phyloP scores from a whole-genome alignment of 1,139 yeast genomes.

The Yarrowia galli region DNA sequence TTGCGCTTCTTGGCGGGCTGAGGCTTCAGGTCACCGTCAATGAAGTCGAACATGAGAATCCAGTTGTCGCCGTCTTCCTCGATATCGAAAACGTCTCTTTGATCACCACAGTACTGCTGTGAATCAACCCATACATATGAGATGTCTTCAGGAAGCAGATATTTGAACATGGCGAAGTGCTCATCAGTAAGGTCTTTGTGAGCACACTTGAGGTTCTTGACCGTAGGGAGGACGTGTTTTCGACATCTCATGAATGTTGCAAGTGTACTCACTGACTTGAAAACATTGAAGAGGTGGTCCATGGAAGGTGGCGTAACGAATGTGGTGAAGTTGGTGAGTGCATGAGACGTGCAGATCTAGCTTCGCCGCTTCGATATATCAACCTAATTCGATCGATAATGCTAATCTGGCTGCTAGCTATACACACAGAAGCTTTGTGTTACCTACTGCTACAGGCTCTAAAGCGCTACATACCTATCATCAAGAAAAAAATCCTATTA shows the following conservation, averaged over 20 bases:
- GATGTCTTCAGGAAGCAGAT: slow-evolving; percentile 72
- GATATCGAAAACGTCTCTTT: slow-evolving; percentile 56
- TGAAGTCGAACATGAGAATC: slow-evolving; percentile 75
- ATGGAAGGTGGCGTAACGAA: slow-evolving; percentile 15
- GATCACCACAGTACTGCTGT: slow-evolving; percentile 46
- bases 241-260: slow-evolving; percentile 64
- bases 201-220: slow-evolving; percentile 58
- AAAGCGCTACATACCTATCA: too few species aligned
- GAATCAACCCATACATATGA: slow-evolving; percentile 68
- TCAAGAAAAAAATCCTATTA: background rate
- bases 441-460: too few species aligned
- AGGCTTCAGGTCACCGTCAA: slow-evolving; percentile 66
- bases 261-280: slow-evolving; percentile 52
- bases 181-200: slow-evolving; percentile 44
- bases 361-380: background rate
- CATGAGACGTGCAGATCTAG: slow-evolving; percentile 6
- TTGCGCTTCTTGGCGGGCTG: slow-evolving; percentile 4
- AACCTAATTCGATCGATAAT: too few species aligned
- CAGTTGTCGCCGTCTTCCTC: slow-evolving; percentile 47
- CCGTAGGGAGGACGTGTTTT: slow-evolving; percentile 63
- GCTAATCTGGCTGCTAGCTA: too few species aligned
- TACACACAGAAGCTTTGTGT: too few species aligned
- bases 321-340: background rate
- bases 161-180: slow-evolving; percentile 71
- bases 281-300: slow-evolving; percentile 40